A percentile compares a stretch with the other conserved stretches of the same genome.
These are phyloP conservation scores for Fusarium proliferatum DNA, from an alignment of 2,329 filamentous ascomycete genomes.

Conservation along the genomic window DNA sequence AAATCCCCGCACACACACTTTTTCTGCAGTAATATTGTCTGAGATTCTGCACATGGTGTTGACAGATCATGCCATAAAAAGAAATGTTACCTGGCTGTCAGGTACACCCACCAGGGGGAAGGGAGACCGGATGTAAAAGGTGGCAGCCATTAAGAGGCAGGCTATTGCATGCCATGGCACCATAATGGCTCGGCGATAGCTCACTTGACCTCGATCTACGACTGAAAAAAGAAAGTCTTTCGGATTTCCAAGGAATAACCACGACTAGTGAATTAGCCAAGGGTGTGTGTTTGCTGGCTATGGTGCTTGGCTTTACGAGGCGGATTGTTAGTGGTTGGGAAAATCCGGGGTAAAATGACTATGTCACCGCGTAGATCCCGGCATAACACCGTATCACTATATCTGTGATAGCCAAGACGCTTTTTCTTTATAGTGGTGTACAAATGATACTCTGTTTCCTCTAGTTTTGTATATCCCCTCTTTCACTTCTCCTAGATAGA, in stretches of 20 bases:
- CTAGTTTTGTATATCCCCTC: not conserved
- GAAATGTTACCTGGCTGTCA: conserved; percentile 9
- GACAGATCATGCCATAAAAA: conserved; percentile 38
- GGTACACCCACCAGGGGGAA: not conserved
- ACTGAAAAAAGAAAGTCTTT: not conserved
- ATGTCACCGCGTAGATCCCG: not conserved
- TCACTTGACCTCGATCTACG: conserved; percentile 21
- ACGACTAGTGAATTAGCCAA: not conserved
- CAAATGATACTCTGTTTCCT: conserved; percentile 1
- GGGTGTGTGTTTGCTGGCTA: not conserved
- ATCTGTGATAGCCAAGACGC: conserved; percentile 19
- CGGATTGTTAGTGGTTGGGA: not conserved
- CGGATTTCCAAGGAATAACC: not conserved
- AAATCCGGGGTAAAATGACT: conserved; percentile 14
- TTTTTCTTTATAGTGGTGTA: conserved; percentile 23
- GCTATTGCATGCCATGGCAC: conserved; percentile 32
- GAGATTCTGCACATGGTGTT: conserved; percentile 15
- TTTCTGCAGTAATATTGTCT: conserved; percentile 25
- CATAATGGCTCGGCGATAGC: conserved; percentile 30
- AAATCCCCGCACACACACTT: conserved; percentile 28
- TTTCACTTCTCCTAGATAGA: not conserved
- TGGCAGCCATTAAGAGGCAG: conserved; percentile 11
- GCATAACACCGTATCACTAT: conserved; percentile 5
- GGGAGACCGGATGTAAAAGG: conserved; percentile 20
- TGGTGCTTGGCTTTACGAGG: not conserved